phyloP scores from a whole-genome alignment of 2,329 filamentous ascomycete species.

The Fusarium denticulatum region DNA sequence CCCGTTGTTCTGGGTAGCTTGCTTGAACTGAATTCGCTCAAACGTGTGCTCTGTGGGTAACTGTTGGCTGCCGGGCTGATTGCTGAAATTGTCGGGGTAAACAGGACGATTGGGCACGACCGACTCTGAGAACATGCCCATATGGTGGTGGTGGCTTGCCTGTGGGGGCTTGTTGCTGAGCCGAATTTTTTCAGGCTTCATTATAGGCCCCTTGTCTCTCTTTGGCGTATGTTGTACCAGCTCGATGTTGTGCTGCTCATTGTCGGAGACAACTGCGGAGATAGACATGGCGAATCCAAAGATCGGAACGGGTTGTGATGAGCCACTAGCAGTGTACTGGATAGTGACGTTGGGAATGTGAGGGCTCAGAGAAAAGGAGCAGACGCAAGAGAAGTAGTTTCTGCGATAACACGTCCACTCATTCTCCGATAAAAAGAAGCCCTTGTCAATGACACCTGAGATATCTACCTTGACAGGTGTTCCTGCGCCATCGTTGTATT shows the following conservation, averaged over 20 bases:
- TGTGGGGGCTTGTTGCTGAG: slow-evolving; percentile 75
- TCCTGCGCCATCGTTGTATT: slow-evolving; percentile 61
- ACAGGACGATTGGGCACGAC: slow-evolving; percentile 40
- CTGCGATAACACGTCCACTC: slow-evolving; percentile 94
- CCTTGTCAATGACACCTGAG: slow-evolving; percentile 84
- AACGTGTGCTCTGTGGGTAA: slow-evolving; percentile 71
- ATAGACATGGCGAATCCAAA: slow-evolving; percentile 84
- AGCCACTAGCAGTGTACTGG: slow-evolving; percentile 61
- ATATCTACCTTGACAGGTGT: slow-evolving; percentile 75
- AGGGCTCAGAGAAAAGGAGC: slow-evolving; percentile 77
- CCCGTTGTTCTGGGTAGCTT: slow-evolving; percentile 92
- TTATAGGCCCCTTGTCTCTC: slow-evolving; percentile 85
- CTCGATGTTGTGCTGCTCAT: slow-evolving; percentile 79
- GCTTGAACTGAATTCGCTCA: slow-evolving; percentile 94
- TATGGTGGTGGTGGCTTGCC: slow-evolving; percentile 55
- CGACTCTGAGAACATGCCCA: slow-evolving; percentile 56
- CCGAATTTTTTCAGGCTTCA: slow-evolving; percentile 75
- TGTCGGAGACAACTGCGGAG: slow-evolving; percentile 82
- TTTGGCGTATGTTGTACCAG: slow-evolving; percentile 93
- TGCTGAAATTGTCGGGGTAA: slow-evolving; percentile 56
- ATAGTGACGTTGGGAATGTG: slow-evolving; percentile 58
- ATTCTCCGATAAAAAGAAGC: slow-evolving; percentile 82
- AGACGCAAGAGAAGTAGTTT: slow-evolving; percentile 90
- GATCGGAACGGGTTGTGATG: slow-evolving; percentile 70
- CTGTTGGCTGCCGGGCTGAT: slow-evolving; percentile 46